These are phyloP conservation scores for Parastagonospora avenae DNA, from an alignment of 2,329 filamentous ascomycete genomes.

Conservation along the genomic window DNA sequence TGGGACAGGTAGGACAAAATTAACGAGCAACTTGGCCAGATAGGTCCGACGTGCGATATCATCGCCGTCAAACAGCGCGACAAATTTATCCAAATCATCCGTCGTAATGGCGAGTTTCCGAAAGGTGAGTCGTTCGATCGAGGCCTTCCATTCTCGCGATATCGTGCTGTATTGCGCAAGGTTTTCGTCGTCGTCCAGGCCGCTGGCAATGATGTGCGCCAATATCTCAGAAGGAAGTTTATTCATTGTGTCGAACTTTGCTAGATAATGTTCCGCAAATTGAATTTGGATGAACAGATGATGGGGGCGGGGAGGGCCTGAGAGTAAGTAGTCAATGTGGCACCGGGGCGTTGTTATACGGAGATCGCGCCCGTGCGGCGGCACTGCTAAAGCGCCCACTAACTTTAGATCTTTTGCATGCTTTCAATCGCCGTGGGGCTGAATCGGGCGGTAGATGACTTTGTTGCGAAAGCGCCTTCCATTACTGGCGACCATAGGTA, in stretches of 20 bases:
- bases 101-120: background rate
- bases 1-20: conserved; percentile 2
- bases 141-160: conserved; percentile 7
- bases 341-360: no score
- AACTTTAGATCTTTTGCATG: no score
- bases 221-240: conserved; percentile 6
- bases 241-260: conserved; percentile 9
- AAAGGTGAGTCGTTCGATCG: conserved; percentile 9
- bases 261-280: no score
- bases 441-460: no score
- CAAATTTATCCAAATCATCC: conserved; percentile 8
- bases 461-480: no score
- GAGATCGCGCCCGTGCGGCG: no score
- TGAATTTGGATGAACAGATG: no score
- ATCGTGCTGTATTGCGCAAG: conserved; percentile 5
- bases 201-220: conserved; percentile 3
- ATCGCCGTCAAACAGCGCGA: conserved; percentile 2
- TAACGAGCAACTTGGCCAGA: background rate
- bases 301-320: no score
- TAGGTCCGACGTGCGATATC: conserved; percentile 3
- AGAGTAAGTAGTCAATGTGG: no score
- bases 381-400: no score
- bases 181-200: background rate
- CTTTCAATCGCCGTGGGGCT: no score
- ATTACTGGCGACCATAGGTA: no score